phyloP scores from a whole-genome alignment of 1,284 basidiomycete genomes.

The Blastosporella zonata region DNA sequence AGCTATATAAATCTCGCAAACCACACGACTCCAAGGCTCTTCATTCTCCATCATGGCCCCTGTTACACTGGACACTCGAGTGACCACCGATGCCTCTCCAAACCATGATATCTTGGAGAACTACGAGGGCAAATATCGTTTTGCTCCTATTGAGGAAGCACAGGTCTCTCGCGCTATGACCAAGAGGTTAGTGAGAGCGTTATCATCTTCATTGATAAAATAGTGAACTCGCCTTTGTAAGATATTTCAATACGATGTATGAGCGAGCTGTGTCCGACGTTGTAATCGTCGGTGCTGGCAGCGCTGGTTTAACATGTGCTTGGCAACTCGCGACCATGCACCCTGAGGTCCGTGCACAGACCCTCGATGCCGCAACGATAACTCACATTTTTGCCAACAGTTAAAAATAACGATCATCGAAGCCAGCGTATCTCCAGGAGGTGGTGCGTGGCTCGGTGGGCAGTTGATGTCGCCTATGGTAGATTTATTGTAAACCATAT shows the following conservation, averaged over 20 bases:
- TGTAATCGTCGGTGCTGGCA: conserved; percentile 79
- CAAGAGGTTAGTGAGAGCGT: conserved; percentile 47
- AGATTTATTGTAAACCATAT: conserved; percentile 7
- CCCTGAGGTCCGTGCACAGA: conserved; percentile 47
- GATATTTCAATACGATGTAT: conserved; percentile 73
- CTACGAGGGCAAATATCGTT: conserved; percentile 61
- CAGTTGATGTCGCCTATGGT: conserved; percentile 86
- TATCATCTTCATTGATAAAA: background rate
- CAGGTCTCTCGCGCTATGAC: conserved; percentile 81
- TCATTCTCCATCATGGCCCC: conserved; percentile 13
- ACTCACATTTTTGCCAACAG: conserved; percentile 18
- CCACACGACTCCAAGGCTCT: background rate
- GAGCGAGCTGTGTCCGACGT: conserved; percentile 76
- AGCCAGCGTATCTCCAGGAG: conserved; percentile 80
- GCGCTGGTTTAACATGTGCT: conserved; percentile 77
- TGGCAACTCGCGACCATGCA: conserved; percentile 68
- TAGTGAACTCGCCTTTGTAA: conserved; percentile 29
- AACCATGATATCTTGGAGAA: conserved; percentile 45
- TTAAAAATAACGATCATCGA: conserved; percentile 81
- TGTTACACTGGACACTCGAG: conserved; percentile 11
- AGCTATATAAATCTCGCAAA: conserved; percentile 7
- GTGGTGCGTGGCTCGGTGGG: conserved; percentile 78
- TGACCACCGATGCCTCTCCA: conserved; percentile 14
- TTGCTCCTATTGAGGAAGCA: conserved; percentile 74
- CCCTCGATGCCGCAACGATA: background rate